Evolutionary conservation across 441 rosid genomes (phyloP), one percentile per base, ranked within the genome.

Genomic region (Gossypium schwendimanii): DNA sequence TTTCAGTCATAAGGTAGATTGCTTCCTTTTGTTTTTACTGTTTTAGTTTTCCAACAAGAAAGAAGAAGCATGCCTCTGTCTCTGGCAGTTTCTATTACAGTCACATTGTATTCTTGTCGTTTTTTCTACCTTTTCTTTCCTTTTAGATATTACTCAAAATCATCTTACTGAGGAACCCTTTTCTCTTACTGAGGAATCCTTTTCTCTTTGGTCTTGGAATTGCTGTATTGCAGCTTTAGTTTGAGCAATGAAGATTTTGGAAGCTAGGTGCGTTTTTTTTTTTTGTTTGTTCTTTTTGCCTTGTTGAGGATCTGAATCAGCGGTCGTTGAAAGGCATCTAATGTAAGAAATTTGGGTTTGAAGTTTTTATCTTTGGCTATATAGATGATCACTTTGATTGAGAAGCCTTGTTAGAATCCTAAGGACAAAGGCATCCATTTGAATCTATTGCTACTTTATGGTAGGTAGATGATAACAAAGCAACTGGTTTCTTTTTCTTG

Each of bases 61-160:
- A 58, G 9, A 9, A 45, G 36, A 62, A 54, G 15, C 72, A 39
- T 36, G 61, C 63, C 69, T 77, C 78, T 70, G 72, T 79, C 57
- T 59, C 60, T 39, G 68, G 64, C 81, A 74, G 84, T 63, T 78
- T 71, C 85, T 72, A 36, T 68, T 77, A 28, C 82, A 74, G 81
- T 23, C 18, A 52, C 74, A 59, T 57, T 70, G 74, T 63, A 53
- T 52, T 73, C 68, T 62, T 72, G 77, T 75, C 77, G 45, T 50
- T 12, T 57, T 11, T 49, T 14, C 60, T 18, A 49, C 59, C 10
- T 9, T 7, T 9, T 3, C 6, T 69, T 55, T 66, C 23, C 24
- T 53, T 53, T 18, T 53, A 17, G 18, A 53, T 53, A 53, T 53
- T 17, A 53, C 58, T 6, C 58, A 17, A 18, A 53, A 53, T 15